Base-by-base conservation (phyloP, 305 asterid species). In the Ilex paraguariensis region DNA sequence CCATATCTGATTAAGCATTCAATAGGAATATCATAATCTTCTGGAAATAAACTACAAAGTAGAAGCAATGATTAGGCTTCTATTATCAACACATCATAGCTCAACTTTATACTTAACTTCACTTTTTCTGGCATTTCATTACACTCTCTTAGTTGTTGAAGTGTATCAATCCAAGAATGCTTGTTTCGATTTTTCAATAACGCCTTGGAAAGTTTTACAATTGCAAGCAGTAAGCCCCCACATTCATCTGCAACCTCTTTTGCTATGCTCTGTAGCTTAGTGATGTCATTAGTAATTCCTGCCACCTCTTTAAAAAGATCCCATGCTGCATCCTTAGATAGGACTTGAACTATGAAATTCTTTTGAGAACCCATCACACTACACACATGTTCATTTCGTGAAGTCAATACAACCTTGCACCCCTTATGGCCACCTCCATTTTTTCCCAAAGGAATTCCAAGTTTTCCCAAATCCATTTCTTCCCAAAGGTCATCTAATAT, bases 31-130 rank as follows among this genome's bases (percentile, higher is more conserved):
- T 17, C 21, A 17, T 17, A 17, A 17, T 17, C 21, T 17, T 17
- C 21, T 17, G 21, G 66, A 30, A 77, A 79, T 33, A 77, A 54
- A n/a, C 71, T 67, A 17, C 85, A 79, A 4, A 79, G 60, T 42
- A 77, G 68, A 69, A 82, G 71, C 0, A 69, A 11, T 6, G 51
- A 33, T 60, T 39, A 65, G 17, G 58, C 73, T 6, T 12, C 56
- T 33, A 21, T 44, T 36, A 62, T 46, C 32, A 69, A 16, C 33
- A 42, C 48, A 3, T 63, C 11, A n/a, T 69, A 69, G 60, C 68
- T 69, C 6, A 30, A 28, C 32, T 62, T 15, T 32, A 68, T 48
- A 3, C 64, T 56, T 10, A 58, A 61, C 63, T 56, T 55, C 7
- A 68, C 63, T 7, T 21, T 63, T 67, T 15, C 11, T 6, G 28